phyloP scores from a whole-genome alignment of 1,284 basidiomycete species.

The Vanrija sp. region DNA sequence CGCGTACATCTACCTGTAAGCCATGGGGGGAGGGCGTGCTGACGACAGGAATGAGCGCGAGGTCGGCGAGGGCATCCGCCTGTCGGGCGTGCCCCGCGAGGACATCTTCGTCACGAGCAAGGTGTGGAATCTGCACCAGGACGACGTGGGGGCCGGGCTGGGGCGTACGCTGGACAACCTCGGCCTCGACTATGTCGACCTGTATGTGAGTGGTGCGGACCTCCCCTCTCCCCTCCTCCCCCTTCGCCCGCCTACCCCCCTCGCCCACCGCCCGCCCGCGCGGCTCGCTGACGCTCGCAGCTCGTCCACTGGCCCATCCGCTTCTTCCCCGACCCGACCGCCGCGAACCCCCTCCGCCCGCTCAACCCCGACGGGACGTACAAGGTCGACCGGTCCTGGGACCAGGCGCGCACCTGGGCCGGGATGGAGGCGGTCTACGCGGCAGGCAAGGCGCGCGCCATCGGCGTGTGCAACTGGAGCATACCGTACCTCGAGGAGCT shows the following conservation, averaged over 20 bases:
- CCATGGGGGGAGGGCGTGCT: too few species aligned
- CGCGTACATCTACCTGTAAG: conserved; percentile 64
- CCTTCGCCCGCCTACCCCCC: too few species aligned
- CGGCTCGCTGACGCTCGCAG: conserved; percentile 31
- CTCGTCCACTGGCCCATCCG: conserved; percentile 80
- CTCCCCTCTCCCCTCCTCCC: too few species aligned
- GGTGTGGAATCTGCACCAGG: conserved; percentile 14
- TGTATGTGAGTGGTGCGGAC: conserved; percentile 52
- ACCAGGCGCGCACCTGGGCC: conserved; percentile 69
- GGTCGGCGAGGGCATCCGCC: conserved; percentile 62
- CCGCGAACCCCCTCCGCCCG: conserved; percentile 59
- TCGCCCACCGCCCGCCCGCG: too few species aligned
- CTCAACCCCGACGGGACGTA: conserved; percentile 64
- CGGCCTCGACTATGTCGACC: conserved; percentile 72
- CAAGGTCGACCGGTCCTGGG: conserved; percentile 63
- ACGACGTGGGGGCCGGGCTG: conserved; percentile 58
- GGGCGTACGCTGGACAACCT: conserved; percentile 68
- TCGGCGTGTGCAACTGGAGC: conserved; percentile 55
- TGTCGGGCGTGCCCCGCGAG: conserved; percentile 68
- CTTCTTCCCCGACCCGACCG: conserved; percentile 56
- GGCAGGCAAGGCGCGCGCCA: conserved; percentile 65
- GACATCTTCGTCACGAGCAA: conserved; percentile 79
- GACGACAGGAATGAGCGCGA: conserved; percentile 81
- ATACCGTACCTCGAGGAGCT: conserved; percentile 53
- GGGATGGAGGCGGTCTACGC: conserved; percentile 71